Evolutionary conservation across 192 early-diverging fungal genomes (phyloP).

Genomic region (Coemansia sp.): DNA sequence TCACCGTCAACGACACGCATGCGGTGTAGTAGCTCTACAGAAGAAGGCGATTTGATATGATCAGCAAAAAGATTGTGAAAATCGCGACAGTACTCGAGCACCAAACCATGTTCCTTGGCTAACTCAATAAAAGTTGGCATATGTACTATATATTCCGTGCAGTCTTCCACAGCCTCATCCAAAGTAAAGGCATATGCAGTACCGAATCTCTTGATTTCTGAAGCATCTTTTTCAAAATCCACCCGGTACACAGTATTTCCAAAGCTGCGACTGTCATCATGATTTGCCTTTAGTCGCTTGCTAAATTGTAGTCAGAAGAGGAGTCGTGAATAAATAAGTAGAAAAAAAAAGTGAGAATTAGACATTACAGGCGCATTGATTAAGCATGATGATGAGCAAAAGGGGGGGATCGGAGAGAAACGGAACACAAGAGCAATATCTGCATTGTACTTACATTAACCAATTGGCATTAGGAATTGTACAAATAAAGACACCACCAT

Average conservation of each 20-base stretch:
- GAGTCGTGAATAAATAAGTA: too few relatives aligned
- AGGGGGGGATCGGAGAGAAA: too few relatives aligned
- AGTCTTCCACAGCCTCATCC: constrained; percentile 93
- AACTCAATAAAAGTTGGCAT: constrained; percentile 78
- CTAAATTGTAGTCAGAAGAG: too few relatives aligned
- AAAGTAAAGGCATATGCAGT: constrained; percentile 89
- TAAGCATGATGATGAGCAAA: too few relatives aligned
- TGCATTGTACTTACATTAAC: constrained; percentile 64
- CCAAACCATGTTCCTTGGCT: constrained; percentile 79
- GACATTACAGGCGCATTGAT: too few relatives aligned
- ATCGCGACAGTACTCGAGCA: constrained; percentile 65
- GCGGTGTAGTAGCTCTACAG: constrained; percentile 63
- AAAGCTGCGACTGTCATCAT: constrained; percentile 56
- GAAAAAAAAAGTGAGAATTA: too few relatives aligned
- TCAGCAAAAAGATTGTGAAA: constrained; percentile 85
- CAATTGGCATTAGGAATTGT: constrained; percentile 92
- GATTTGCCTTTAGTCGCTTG: constrained; percentile 42
- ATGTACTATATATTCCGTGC: constrained; percentile 92
- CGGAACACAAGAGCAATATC: too few relatives aligned
- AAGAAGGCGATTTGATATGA: constrained; percentile 56
- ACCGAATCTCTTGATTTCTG: constrained; percentile 69
- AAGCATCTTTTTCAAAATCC: constrained; percentile 65
- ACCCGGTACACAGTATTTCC: constrained; percentile 91
- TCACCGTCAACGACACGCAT: constrained; percentile 81
- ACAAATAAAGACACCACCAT: constrained; percentile 84